Evolutionary conservation across 2,329 filamentous ascomycete species (phyloP), one percentile per base, ranked within the genome.

Genomic region (Hirsutella thompsonii): DNA sequence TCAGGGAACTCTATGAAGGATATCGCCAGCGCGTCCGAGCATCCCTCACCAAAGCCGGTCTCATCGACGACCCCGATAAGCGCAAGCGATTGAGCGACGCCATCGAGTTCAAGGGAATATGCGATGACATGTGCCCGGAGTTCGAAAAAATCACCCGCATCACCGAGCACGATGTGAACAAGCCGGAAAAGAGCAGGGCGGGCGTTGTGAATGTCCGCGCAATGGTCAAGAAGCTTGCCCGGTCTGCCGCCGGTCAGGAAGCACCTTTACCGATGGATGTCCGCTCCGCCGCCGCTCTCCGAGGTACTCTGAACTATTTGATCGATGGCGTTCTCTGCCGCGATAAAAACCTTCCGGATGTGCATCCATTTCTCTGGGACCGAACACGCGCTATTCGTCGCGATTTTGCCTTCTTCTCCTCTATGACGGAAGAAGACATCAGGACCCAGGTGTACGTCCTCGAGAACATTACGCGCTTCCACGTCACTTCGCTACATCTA

Each of bases 91-190:
- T 83, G 8, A 68, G 74, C 43, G 71, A 82, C 52, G 79, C 79
- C 6, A 74, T 82, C 37, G 69, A 74, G 34, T 83, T 83, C 52
- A 77, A 77, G 53, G 79, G 79, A 13, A 79, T 78, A 36, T 81
- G 77, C 50, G 74, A 81, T 49, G 74, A 79, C 20, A 82, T 81
- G 78, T 83, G 79, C 45, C 79, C 79, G 5, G 74, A 80, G 46
- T 81, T 73, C 55, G 79, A 83, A 53, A 74, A 73, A 54, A 69
- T 79, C 28, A 73, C 67, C 38, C 68, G 78, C 45, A 80, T 82
- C 42, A 71, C 70, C 37, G 75, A 81, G 52, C 63, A 68, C 49
- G 74, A 81, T 45, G 67, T 79, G 19, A 69, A 72, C 47, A 59
- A 59, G 6, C 63, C 72, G 6, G 77, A 81, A 51, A 78, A 74